Evolutionary conservation across 129 eudicot genomes (phyloP), one percentile per base, ranked within the genome.

Genomic region (Oenanthe sinensis): DNA sequence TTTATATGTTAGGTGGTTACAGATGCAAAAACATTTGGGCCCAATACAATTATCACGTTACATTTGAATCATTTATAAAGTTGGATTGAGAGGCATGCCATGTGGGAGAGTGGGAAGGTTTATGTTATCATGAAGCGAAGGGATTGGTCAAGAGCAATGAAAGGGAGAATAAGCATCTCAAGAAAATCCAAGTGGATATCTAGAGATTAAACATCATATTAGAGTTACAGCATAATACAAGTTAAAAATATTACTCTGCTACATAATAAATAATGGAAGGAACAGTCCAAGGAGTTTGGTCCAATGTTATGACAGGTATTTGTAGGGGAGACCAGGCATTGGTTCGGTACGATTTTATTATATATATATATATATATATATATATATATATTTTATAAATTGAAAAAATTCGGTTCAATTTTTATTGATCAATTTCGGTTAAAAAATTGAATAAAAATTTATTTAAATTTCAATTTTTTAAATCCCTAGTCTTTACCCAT

Each of bases 71-170:
- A 70, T 16, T 75, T 48, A 73, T 86, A 84, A 80, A 83, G 86
- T 68, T 43, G 75, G 2, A 42, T 86, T 79, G 86, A 5, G 74
- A 88, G 81, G 87, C 93, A 85, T 85, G 83, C 81, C 93, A 89
- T 87, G 91, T 89, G 90, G 76, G 47, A 16, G 80, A 83, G 87
- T 88, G 80, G 80, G 85, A 70, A 39, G 28, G 75, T 19, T 6
- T 70, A 33, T 39, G 26, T 70, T 37, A 33, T 13, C n/a, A 8
- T 4, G 74, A 70, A 70, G 74, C 45, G 37, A 69, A 69, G 74
- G 2, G 20, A 49, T 49, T 15, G 54, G 54, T 16, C 54, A 49
- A 15, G 54, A 49, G 54, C 8, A 50, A 16, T 50, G 22, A 50
- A 5, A 50, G 58, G 20, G 22, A 49, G 55, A 19, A 49, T 16